Percentiles rank a stretch among this genome's conserved stretches.
These are phyloP conservation scores for Pichia heedii DNA, from an alignment of 805 yeast species.

Conservation along the genomic window DNA sequence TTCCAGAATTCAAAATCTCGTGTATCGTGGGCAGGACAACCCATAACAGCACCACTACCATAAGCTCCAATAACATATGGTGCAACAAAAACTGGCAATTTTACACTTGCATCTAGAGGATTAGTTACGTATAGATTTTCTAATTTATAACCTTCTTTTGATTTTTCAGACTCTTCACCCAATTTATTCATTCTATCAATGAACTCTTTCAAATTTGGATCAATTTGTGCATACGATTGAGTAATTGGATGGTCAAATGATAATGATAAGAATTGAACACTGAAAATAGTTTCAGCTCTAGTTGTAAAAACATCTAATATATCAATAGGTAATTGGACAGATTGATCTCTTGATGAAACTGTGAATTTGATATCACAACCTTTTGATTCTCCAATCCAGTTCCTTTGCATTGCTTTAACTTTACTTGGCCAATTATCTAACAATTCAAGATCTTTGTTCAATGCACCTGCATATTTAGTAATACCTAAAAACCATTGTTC, in stretches of 20 bases:
- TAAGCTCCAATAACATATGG: conserved; percentile 81
- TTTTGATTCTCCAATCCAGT: conserved; percentile 88
- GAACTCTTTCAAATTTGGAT: conserved; percentile 38
- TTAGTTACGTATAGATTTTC: conserved; percentile 36
- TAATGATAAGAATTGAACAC: conserved; percentile 77
- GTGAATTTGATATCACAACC: conserved; percentile 66
- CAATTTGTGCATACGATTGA: conserved; percentile 26
- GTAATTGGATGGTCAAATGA: conserved; percentile 64
- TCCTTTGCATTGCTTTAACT: conserved; percentile 81
- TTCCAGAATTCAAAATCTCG: conserved; percentile 81
- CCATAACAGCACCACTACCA: conserved; percentile 96
- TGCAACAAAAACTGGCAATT: conserved; percentile 76
- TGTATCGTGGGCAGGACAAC: conserved; percentile 89
- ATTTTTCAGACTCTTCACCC: conserved; percentile 30
- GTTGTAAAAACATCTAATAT: conserved; percentile 65
- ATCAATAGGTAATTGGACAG: conserved; percentile 10
- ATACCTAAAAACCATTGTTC: conserved; percentile 94
- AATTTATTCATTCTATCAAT: conserved; percentile 30
- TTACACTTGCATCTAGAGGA: conserved; percentile 44
- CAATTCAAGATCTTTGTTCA: conserved; percentile 52
- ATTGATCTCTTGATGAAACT: conserved; percentile 7
- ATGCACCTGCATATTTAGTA: conserved; percentile 65
- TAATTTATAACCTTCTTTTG: conserved; percentile 55
- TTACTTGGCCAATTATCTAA: conserved; percentile 79
- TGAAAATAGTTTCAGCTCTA: conserved; percentile 78